Percentiles rank a stretch among this genome's conserved stretches.
Conservation (phyloP, 768 basidiomycete genomes). For the Calocybe indica region DNA sequence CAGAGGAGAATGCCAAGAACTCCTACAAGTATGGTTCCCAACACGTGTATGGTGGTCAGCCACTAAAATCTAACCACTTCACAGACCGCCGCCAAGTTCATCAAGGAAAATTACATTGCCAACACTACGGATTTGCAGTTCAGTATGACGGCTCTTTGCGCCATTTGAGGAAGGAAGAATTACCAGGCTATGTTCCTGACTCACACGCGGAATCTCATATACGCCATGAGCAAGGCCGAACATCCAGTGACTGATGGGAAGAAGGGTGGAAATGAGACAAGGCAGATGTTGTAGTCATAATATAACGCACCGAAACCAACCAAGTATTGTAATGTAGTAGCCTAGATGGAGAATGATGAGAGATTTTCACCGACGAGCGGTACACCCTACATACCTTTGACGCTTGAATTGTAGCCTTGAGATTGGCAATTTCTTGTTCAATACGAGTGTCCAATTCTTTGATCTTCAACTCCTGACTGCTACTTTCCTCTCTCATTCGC, state of each 20-base stretch:
- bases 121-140: constrained; percentile 52
- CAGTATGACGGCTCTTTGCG: constrained; percentile 58
- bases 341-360: constrained; percentile 31
- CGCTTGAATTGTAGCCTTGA: constrained; percentile 79
- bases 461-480: constrained; percentile 90
- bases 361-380: neutral
- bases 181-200: neutral
- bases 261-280: constrained; percentile 7
- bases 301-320: constrained; percentile 72
- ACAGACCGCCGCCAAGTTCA: constrained; percentile 41
- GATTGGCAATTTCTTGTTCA: constrained; percentile 88
- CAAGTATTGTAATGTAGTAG: constrained; percentile 81
- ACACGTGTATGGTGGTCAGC: constrained; percentile 39
- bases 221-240: constrained; percentile 83
- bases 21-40: constrained; percentile 40
- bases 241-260: constrained; percentile 68
- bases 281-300: neutral
- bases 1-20: constrained; percentile 53
- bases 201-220: constrained; percentile 64
- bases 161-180: too few relatives aligned
- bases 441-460: constrained; percentile 97
- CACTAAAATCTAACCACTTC: too few relatives aligned
- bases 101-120: constrained; percentile 55
- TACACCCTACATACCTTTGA: constrained; percentile 53
- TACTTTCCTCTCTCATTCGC: constrained; percentile 88